Base-by-base conservation (phyloP, 2,329 filamentous ascomycete species). In the Sclerotinia subarctica region DNA sequence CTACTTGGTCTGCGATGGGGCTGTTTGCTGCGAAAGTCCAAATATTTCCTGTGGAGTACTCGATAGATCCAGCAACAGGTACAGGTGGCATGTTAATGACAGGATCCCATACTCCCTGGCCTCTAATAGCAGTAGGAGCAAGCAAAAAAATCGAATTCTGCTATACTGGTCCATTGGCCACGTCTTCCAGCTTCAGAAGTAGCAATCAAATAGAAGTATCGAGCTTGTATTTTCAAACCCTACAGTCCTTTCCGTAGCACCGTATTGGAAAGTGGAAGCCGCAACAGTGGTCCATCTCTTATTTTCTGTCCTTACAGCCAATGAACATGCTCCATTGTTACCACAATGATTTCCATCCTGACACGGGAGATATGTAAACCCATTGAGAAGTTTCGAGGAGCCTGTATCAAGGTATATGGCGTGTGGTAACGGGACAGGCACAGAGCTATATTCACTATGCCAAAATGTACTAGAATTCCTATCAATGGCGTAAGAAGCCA, bases 371-470 rank as follows among this genome's bases (percentile, higher is more conserved):
- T 78, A 77, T 44, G 70, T 73, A 47, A 80, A 68, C 32, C 75
- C 76, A 60, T 77, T 76, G 38, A 79, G 69, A n/a, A 75, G 66
- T 56, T 74, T 74, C 15, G 53, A 69, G 2, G 67, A 66, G 62
- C 77, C 74, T 74, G 79, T 77, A 67, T 79, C 78, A 38, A 79
- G 74, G 4, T 72, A 71, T 46, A 78, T 73, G 60, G 66, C 73
- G 68, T 79, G 74, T 3, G 78, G 78, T 10, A 79, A 70, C 6
- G 72, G 58, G 47, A 72, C 72, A 19, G 72, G 70, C 19, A 62
- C 69, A 11, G 73, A 64, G 57, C 51, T 68, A n/a, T 73, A 79
- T 66, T 72, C 68, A 2, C 77, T 76, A 64, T 79, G 77, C 77
- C 78, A 79, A 62, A 78, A 73, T 15, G 75, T 76, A 42, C 68